These are phyloP conservation scores for Salvia hispanica DNA, from an alignment of 257 asterid species.

Conservation along the genomic window DNA sequence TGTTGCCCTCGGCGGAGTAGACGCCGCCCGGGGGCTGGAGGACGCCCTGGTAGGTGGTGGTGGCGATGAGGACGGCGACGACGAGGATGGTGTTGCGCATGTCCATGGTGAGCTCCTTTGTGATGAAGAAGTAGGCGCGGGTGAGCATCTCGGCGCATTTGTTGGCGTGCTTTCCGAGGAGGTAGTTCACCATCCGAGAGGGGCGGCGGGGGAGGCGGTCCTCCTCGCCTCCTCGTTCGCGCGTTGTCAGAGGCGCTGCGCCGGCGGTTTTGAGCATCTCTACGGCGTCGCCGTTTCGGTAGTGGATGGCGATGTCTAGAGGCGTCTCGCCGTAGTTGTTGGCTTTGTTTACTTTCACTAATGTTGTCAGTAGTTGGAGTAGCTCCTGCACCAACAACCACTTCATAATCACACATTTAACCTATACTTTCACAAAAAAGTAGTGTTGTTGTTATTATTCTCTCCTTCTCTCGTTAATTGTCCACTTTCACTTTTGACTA, in stretches of 20 bases:
- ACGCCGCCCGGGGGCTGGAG: slow-evolving; percentile 41
- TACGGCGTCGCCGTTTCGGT: neutral
- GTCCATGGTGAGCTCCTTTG: slow-evolving; percentile 14
- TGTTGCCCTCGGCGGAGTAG: slow-evolving; percentile 17
- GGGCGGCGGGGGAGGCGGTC: neutral
- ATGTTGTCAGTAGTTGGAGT: neutral
- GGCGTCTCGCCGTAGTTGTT: slow-evolving; percentile 20
- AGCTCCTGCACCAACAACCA: neutral
- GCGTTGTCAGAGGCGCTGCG: neutral
- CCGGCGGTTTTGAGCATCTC: neutral
- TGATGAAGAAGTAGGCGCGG: slow-evolving; percentile 15
- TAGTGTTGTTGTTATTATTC: too few relatives aligned
- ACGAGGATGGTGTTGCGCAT: slow-evolving; percentile 31
- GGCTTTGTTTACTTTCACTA: slow-evolving; percentile 16
- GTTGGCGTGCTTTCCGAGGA: neutral
- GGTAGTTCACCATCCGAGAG: neutral
- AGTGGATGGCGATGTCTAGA: slow-evolving; percentile 9
- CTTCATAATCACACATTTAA: too few relatives aligned
- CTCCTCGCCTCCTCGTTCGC: neutral
- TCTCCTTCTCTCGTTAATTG: too few relatives aligned
- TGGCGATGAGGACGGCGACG: slow-evolving; percentile 32
- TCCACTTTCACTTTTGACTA: too few relatives aligned
- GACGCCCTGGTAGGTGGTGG: slow-evolving; percentile 36
- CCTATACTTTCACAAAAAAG: too few relatives aligned
- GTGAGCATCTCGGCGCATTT: neutral